Evolutionary conservation across 208 protist genomes (phyloP).

Genomic region (Leishmania gerbilli): DNA sequence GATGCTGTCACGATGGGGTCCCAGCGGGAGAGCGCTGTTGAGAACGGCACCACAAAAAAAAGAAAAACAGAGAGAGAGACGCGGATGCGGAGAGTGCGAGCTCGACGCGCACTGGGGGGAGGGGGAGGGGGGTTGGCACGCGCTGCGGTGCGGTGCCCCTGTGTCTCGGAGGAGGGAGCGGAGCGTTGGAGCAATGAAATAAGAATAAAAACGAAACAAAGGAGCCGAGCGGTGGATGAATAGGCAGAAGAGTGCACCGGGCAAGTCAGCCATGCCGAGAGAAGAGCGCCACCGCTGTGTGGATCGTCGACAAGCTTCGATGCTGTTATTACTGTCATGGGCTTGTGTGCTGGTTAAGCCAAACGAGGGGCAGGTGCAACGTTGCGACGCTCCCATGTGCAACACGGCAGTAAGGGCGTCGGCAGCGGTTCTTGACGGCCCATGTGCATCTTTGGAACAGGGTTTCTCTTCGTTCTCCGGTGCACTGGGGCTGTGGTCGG

Average conservation of each 20-base stretch:
- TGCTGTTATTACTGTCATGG: not conserved
- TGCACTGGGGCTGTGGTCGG: not conserved
- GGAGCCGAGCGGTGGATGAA: not conserved
- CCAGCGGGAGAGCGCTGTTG: not conserved
- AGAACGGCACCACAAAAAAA: not conserved
- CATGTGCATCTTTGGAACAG: not conserved
- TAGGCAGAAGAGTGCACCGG: not conserved
- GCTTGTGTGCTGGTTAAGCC: not conserved
- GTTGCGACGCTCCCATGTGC: not conserved
- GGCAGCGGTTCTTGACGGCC: not conserved
- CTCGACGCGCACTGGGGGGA: not conserved
- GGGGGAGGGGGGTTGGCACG: too few species aligned
- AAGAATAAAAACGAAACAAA: not conserved
- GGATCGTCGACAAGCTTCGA: not conserved
- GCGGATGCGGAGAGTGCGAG: not conserved
- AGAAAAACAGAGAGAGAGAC: not conserved
- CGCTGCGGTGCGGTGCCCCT: not conserved
- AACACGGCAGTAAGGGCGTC: not conserved
- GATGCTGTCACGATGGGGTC: not conserved
- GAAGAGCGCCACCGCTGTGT: not conserved
- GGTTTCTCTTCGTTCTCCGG: not conserved
- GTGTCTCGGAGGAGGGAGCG: not conserved
- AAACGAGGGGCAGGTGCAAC: not conserved
- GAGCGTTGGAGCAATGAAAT: too few species aligned
- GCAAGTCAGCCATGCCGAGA: not conserved